Evolutionary conservation across 148 eudicot genomes (phyloP).

Genomic region (Chenopodium formosanum): DNA sequence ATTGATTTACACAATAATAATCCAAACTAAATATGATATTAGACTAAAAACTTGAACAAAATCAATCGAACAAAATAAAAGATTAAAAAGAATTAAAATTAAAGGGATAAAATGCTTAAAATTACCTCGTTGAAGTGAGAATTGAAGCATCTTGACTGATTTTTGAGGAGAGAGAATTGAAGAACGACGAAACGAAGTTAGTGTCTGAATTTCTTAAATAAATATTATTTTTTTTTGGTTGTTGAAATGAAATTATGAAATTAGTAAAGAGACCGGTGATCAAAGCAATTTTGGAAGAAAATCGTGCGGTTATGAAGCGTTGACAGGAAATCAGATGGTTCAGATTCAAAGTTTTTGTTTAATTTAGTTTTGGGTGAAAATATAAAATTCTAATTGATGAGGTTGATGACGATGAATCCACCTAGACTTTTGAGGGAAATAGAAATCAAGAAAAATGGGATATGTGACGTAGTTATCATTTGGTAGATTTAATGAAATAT

Average conservation of each 20-base stretch:
- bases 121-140: conserved; percentile 71
- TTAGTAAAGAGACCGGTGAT: background rate
- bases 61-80: background rate
- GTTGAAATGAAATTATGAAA: no score
- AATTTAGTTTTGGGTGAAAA: background rate
- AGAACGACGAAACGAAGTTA: background rate
- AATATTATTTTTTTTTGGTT: no score
- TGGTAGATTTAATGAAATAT: no score
- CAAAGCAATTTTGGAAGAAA: background rate
- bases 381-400: background rate
- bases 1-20: background rate
- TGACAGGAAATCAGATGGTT: background rate
- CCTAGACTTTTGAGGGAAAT: background rate
- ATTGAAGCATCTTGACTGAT: conserved; percentile 42
- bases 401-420: conserved; percentile 14
- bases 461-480: no score
- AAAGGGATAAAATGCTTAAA: background rate
- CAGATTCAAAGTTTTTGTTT: background rate
- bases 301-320: background rate
- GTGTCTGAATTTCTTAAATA: no score
- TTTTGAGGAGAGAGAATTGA: conserved; percentile 9
- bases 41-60: no score
- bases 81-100: background rate
- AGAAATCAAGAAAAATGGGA: no score
- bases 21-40: no score